Conservation (phyloP, 148 eudicot species). For the Diospyros kaki region DNA sequence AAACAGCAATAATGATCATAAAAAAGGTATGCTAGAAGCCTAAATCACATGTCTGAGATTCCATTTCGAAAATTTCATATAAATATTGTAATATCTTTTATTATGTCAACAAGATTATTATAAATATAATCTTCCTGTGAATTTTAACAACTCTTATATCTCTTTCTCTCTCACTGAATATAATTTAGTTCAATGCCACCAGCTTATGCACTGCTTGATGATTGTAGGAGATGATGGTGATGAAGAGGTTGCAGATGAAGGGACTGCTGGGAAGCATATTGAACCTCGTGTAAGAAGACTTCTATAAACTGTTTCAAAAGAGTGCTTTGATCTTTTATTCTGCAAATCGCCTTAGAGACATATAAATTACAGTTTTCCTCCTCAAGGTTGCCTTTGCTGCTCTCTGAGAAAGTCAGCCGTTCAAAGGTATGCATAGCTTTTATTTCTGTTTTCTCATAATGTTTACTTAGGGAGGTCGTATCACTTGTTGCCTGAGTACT, state of each 20-base stretch:
- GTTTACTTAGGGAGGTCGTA: background rate
- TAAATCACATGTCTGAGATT: background rate
- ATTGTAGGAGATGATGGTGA: slow-evolving; percentile 35
- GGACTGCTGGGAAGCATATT: slow-evolving; percentile 42
- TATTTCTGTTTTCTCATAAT: background rate
- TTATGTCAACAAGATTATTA: background rate
- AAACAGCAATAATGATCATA: slow-evolving; percentile 18
- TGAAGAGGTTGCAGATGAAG: slow-evolving; percentile 41
- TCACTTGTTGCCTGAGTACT: background rate
- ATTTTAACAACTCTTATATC: background rate
- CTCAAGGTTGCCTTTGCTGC: slow-evolving; percentile 67
- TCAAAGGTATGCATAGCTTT: slow-evolving; percentile 51
- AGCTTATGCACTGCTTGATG: background rate
- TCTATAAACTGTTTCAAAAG: slow-evolving; percentile 16
- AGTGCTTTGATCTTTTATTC: background rate
- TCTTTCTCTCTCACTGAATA: too few species aligned
- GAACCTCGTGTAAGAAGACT: slow-evolving; percentile 54
- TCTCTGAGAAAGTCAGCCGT: slow-evolving; percentile 80
- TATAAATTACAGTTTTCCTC: slow-evolving; percentile 57
- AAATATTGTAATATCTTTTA: background rate
- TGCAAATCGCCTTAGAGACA: slow-evolving; percentile 10
- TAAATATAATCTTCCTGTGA: background rate
- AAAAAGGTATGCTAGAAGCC: slow-evolving; percentile 12
- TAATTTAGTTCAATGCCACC: too few species aligned
- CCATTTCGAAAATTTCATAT: background rate